Base-by-base conservation (phyloP, 441 rosid genomes). In the Biscutella laevigata region DNA sequence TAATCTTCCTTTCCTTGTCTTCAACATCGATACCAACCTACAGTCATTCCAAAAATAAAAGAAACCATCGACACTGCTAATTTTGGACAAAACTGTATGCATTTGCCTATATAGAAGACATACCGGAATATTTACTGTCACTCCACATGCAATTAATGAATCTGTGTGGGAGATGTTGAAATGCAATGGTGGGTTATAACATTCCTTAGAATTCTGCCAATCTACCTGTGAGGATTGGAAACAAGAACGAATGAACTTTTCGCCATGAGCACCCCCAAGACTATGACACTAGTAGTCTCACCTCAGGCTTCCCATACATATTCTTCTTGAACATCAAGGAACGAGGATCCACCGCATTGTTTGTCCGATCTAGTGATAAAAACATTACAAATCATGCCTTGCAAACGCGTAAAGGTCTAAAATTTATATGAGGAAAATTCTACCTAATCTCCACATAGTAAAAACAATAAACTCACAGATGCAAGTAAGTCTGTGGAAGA, bases 1-100 rank as follows among this genome's bases (percentile, higher is more conserved):
- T 82, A 30, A 74, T 62, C 55, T 59, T 77, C 58, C 94, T 66
- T 28, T 76, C 74, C 77, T 85, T 88, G 60, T 82, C 82, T 74
- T 88, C 98, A 44, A 92, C 77, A 68, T 88, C 89, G 16, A 92
- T 65, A 30, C 94, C 98, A 70, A 92, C 77, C 98, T 88, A 57
- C 51, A 66, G 15, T 34, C 11, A 36, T 26, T 16, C 56, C 51
- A 52, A 17, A 58, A 33, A 9, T 53, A 42, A 38, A 46, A 16
- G 27, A 46, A 19, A 35, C 37, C 36, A 24, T 10, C 6, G 33
- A 17, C 40, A 20, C 22, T 1, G 1, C 30, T 21, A n/a, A 4
- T 7, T 16, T 12, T 20, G 17, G 14, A 16, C 9, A 20, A 22
- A 36, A 37, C 30, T 10, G 8, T 12, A 14, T n/a, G 42, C 12